Evolutionary conservation across 2,329 filamentous ascomycete species (phyloP), one percentile per base, ranked within the genome.

Genomic region (Chaetomium strumarium): DNA sequence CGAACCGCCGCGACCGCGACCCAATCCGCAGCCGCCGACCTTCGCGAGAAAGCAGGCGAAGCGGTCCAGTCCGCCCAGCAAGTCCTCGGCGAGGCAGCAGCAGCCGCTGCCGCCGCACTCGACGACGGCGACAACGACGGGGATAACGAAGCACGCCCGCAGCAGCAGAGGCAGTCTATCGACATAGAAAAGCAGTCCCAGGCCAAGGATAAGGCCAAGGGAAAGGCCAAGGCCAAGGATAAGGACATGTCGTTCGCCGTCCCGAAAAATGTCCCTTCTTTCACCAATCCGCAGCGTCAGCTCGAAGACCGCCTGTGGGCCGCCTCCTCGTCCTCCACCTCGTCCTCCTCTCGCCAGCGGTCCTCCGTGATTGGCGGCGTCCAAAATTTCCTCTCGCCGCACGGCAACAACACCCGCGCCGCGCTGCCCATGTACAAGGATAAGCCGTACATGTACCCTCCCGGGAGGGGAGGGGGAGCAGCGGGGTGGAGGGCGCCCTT

Each of bases 371-470:
- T 81, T 43, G 70, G 72, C 54, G 76, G 72, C 44, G 75, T 89
- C 37, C 75, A 85, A 45, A 79, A 80, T 61, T 16, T 58, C 3
- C 20, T 58, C 13, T 39, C 48, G 2, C 38, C 43, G 9, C 31
- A 34, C 20, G 24, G 37, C 20, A 69, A 68, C 55, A 17, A 19
- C 37, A 31, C n/a, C 33, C 33, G 57, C 63, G 72, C 68, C 55
- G 75, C 82, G 53, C 74, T 99, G 57, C 93, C 93, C 42, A 91
- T 97, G 87, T 99, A 99, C 75, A 99, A 99, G 72, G 93, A 99
- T 72, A 99, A 99, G 69, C 93, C 93, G n/a, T 93, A 88, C 66
- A 78, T 77, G 46, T 85, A 88, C 63, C 76, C 80, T 40, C 72
- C 77, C 55, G 75, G 79, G 60, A 79, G 80, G 62, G 75, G 76